Base-by-base conservation (phyloP, 768 basidiomycete genomes). In the Clitopilus hobsonii region DNA sequence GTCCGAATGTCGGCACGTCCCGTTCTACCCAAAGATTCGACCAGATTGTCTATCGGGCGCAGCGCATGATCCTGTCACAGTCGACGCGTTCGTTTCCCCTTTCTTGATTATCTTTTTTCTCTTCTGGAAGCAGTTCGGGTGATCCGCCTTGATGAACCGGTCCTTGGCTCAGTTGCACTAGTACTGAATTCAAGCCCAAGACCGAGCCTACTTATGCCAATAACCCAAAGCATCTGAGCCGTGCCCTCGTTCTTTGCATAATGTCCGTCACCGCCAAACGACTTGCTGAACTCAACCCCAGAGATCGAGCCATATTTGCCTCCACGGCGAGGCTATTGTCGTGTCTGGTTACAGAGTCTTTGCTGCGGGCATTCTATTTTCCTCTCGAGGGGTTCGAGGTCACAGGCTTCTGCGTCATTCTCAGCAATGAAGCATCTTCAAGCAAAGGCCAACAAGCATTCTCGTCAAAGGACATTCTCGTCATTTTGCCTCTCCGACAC, bases 261-360 rank as follows among this genome's bases (percentile, higher is more conserved):
- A 72, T 72, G 71, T 64, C 65, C 14, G 63, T 61, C 48, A 55
- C 64, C 18, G 61, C 66, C 22, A 54, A 55, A 47, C 55, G 63
- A 57, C 61, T 72, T 25, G 66, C 69, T 28, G 60, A 56, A 48
- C 66, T 72, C 29, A 49, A 62, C 48, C 71, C 78, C 30, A 60
- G 60, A 28, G 70, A 76, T 63, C 72, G 73, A 24, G 81, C 81
- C 30, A 65, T 71, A 20, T 81, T 82, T 59, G 77, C 78, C 8
- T 75, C 75, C 29, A 67, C 73, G 23, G 69, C 79, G 13, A 78
- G 83, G 24, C 63, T 84, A 3, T 58, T 83, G n/a, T 82, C 81
- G 26, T 82, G 80, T 60, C 72, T 84, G 6, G 80, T 83, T 52
- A 81, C 82, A 1, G 82, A 83, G 64, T 81, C 81, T 6, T 69